Base-by-base conservation (phyloP, 108 stramenopile genomes). In the Epithemia pelagica region DNA sequence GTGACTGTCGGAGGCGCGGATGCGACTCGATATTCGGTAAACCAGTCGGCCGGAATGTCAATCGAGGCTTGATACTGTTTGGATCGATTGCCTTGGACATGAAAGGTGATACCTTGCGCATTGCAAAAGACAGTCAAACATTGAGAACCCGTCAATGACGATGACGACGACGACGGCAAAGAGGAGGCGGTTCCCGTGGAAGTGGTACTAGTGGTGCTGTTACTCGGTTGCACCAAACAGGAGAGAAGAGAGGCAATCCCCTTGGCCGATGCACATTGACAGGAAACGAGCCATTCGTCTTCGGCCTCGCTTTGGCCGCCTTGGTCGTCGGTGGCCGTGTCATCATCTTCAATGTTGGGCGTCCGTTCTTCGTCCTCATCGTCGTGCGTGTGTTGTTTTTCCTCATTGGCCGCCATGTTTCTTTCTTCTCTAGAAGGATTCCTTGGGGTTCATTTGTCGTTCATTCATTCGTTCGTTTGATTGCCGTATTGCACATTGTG, bases 81-180 rank as follows among this genome's bases (percentile, higher is more conserved):
- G 27, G 82, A 71, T n/a, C n/a, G n/a, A n/a, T 66, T 51, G 10
- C 83, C 83, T 32, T 81, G 74, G 0, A 81, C 83, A 54, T 88
- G 87, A 72, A 88, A 88, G 8, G 87, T 85, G 0, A 88, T 52
- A 21, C 72, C 74, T 15, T 62, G 59, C 18, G 75, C 73, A 30
- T 71, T 72, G 15, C 81, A 81, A 64, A 79, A 83, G 19, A 88
- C 82, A 22, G 84, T 84, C 28, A 80, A 82, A 30, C 78, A 81
- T 30, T 83, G 82, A 5, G 37, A 15, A 46, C 15, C 37, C 37
- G 10, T 15, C 37, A 15, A 46, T 46, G 37, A 46, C 15, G 37
- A 46, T 46, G 37, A 5, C 37, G 37, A 5, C 37, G 15, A 46
- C 5, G 37, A 46, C 37, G 15, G 15, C 37, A 5, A 46, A n/a